Percentiles rank a stretch among this genome's conserved stretches.
Conservation (phyloP, 2,329 filamentous ascomycete genomes). For the Zasmidium angulare region DNA sequence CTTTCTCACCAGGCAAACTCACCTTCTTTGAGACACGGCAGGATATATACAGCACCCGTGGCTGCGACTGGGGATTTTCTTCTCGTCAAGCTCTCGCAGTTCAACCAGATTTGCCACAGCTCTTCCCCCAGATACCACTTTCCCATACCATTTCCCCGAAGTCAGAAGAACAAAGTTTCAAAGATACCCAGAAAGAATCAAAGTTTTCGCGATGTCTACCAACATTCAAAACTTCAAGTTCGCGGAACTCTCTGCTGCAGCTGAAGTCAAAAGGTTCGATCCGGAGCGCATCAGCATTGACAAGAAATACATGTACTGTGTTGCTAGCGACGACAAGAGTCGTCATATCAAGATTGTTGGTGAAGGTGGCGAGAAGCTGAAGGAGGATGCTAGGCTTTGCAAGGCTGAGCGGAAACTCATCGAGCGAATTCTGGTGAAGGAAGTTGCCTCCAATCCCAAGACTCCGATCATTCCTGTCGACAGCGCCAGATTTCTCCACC, state of each 20-base stretch:
- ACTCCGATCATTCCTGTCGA: constrained; percentile 6
- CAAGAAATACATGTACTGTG: constrained; percentile 1
- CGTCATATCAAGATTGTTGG: not conserved
- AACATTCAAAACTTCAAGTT: not conserved
- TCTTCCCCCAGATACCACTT: not conserved
- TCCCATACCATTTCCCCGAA: not conserved
- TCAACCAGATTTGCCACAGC: not conserved
- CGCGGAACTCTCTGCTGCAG: not conserved
- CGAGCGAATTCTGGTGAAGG: not conserved
- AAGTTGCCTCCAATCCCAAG: not conserved
- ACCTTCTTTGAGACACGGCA: not conserved
- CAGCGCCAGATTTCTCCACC: not conserved
- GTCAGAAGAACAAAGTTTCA: not conserved
- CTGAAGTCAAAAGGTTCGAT: not conserved
- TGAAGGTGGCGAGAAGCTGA: not conserved
- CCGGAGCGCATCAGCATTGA: not conserved
- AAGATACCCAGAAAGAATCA: not conserved
- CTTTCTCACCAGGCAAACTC: not conserved
- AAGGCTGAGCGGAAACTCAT: constrained; percentile 2
- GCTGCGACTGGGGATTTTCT: not conserved
- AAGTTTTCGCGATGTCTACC: not conserved
- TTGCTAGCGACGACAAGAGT: not conserved
- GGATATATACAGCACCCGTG: not conserved
- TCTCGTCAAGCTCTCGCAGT: constrained; percentile 1
- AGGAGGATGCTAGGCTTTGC: not conserved